phyloP scores from a whole-genome alignment of 2,329 filamentous ascomycete genomes.

The Achaetomium macrosporum region DNA sequence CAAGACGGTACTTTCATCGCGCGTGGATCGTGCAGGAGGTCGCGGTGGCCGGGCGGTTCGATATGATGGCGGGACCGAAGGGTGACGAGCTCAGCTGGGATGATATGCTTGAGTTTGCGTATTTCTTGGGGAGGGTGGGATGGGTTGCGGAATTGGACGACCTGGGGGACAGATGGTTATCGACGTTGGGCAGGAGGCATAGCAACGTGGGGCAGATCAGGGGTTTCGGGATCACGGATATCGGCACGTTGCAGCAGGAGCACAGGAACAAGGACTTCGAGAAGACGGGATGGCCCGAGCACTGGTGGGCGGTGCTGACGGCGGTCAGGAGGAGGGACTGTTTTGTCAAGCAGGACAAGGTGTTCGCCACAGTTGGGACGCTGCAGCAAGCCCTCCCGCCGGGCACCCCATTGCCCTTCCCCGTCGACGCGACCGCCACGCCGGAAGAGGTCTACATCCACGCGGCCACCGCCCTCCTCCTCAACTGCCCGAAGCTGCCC shows the following conservation, averaged over 20 bases:
- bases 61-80: conserved; percentile 2
- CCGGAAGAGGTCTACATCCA: conserved; percentile 6
- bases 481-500: conserved; percentile 6
- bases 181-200: neutral
- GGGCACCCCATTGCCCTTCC: neutral
- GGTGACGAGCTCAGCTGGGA: conserved; percentile 3
- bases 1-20: conserved; percentile 18
- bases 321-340: conserved; percentile 5
- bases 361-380: conserved; percentile 10
- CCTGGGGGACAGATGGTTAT: neutral
- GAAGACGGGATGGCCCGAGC: neutral
- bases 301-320: conserved; percentile 6
- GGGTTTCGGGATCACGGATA: conserved; percentile 7
- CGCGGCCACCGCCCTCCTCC: conserved; percentile 4
- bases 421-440: conserved; percentile 3
- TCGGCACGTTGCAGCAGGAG: neutral
- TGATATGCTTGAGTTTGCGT: conserved; percentile 2
- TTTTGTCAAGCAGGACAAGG: conserved; percentile 9
- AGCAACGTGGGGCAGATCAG: neutral
- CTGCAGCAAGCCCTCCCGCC: conserved; percentile 1
- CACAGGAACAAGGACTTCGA: neutral
- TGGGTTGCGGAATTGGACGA: conserved; percentile 5
- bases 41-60: conserved; percentile 13
- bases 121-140: neutral
- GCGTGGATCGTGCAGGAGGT: conserved; percentile 25